Base-by-base conservation (phyloP, 768 basidiomycete species). In the Kwoniella bestiolae region DNA sequence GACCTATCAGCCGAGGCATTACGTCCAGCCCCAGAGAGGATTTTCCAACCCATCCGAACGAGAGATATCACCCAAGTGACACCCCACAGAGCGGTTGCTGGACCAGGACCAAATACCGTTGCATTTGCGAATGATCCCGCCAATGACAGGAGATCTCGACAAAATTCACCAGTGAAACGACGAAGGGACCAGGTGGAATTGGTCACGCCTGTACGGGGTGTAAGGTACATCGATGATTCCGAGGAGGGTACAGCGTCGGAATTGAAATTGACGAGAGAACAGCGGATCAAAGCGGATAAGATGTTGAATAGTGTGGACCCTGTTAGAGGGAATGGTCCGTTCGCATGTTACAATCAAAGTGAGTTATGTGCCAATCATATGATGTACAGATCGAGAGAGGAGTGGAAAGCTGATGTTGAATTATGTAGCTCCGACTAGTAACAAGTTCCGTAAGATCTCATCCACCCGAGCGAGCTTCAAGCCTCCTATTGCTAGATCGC, bases 271-370 rank as follows among this genome's bases (percentile, higher is more conserved):
- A 68, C 64, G n/a, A 58, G 52, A 31, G 70, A 74, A 38, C 49
- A 58, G 25, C 31, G 63, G 28, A 51, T 65, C 32, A 65, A 59
- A 53, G 63, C 63, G 41, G 63, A 65, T n/a, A 65, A 29, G 63
- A 67, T 55, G 68, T 67, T 74, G 56, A 62, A 62, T 44, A 55
- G 53, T 28, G 65, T 74, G 0, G 60, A 68, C 11, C 67, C 73
- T 3, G 60, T 60, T 9, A 60, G 44, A 18, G 73, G 68, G 2
- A 59, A 63, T 11, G 73, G 73, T 1, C 70, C 70, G 9, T 74
- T 50, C 35, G 51, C 60, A 6, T 69, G 65, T 35, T 74, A 74
- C 38, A 66, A 64, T 38, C 58, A 57, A 5, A 59, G 72, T 73
- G 25, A 60, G 72, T 38, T 18, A 32, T 23, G n/a, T n/a, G n/a